A percentile compares a stretch with the other conserved stretches of the same genome.
These are phyloP conservation scores for Drechmeria coniospora DNA, from an alignment of 2,329 filamentous ascomycete species.

Conservation along the genomic window DNA sequence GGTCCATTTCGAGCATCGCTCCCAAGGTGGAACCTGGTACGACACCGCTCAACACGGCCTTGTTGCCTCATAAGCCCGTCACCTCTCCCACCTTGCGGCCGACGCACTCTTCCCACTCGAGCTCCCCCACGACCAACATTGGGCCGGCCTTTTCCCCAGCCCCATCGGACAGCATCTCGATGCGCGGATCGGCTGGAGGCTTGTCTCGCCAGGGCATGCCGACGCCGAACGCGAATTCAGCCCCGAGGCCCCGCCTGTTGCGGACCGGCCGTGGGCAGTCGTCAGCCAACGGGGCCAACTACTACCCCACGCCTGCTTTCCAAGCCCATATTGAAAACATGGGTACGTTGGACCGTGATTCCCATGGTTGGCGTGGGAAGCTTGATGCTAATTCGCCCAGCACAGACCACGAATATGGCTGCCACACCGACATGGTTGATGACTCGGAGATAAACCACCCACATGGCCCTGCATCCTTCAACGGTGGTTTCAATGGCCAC, in stretches of 20 bases:
- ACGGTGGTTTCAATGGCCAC: constrained; percentile 34
- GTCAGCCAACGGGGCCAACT: constrained; percentile 40
- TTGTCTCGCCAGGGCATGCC: constrained; percentile 17
- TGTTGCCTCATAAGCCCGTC: constrained; percentile 39
- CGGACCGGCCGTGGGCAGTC: too few relatives aligned
- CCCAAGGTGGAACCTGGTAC: constrained; percentile 50
- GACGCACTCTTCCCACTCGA: constrained; percentile 64
- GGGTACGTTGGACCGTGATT: constrained; percentile 53
- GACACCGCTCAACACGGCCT: constrained; percentile 27
- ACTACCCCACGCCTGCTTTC: constrained; percentile 70
- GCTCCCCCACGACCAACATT: constrained; percentile 38
- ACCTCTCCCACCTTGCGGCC: constrained; percentile 58
- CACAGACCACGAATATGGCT: constrained; percentile 95
- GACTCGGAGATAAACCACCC: constrained; percentile 59
- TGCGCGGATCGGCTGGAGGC: constrained; percentile 22
- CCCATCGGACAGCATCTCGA: constrained; percentile 30
- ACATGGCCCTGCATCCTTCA: constrained; percentile 48
- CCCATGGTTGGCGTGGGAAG: constrained; percentile 35
- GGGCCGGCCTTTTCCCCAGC: constrained; percentile 27
- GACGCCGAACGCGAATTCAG: constrained; percentile 11
- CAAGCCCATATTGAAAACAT: constrained; percentile 92
- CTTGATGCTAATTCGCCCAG: constrained; percentile 54
- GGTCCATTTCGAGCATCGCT: constrained; percentile 60
- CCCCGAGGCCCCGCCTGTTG: constrained; percentile 18
- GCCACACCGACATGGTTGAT: constrained; percentile 77